Base-by-base conservation (phyloP, 768 basidiomycete species). In the Gelatoporia subvermispora region DNA sequence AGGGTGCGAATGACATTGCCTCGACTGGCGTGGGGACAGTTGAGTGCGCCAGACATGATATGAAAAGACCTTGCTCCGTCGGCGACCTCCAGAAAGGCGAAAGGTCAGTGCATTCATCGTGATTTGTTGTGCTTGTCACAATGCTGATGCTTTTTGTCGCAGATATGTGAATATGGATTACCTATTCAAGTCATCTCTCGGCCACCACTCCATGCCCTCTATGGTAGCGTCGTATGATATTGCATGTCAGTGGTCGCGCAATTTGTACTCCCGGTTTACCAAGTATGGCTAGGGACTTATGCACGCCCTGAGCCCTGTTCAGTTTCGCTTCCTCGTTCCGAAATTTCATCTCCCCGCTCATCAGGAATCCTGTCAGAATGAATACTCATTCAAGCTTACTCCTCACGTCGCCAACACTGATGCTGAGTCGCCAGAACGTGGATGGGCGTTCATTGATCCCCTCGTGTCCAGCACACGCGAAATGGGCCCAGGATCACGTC, bases 271-370 rank as follows among this genome's bases (percentile, higher is more conserved):
- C 4, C 48, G 53, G 4, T 28, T 56, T 9, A 21, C 11, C 2
- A 35, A 44, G 20, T 50, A 48, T 13, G 20, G 41, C 3, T 45
- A 41, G 15, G 5, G 28, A 37, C 20, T 24, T n/a, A 16, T 13
- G 3, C 2, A 10, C 41, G 17, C 13, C 20, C 36, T 17, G 10
- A 3, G n/a, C 24, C 7, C n/a, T n/a, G 20, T 8, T 37, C 15
- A 40, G 16, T 35, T 54, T 13, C 43, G 31, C 10, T 64, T 42
- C 10, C 37, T 66, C 1, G 51, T 75, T 4, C 74, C 70, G 0
- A 67, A 67, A 31, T 72, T 70, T 47, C 74, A 76, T 21, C 58
- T 73, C 17, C 57, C 60, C 4, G 66, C 57, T 0, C 73, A 76
- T 38, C 54, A 58, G 1, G 34, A 56, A 0, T 22, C 51, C 3